Evolutionary conservation across 257 asterid genomes (phyloP).

Genomic region (Lavandula angustifolia): DNA sequence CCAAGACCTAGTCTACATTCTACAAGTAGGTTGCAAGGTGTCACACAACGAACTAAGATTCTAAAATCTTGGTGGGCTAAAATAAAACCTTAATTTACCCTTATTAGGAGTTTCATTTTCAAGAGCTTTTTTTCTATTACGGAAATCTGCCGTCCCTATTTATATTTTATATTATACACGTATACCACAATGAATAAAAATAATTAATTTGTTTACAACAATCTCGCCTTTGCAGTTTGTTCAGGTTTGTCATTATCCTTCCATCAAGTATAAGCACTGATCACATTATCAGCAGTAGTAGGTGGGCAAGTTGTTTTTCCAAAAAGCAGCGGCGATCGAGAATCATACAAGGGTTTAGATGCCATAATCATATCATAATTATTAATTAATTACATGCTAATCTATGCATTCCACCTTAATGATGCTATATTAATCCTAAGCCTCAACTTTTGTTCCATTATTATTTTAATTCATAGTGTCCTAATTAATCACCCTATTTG

Average conservation of each 20-base stretch:
- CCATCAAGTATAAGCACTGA: conserved; percentile 36
- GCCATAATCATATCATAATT: conserved; percentile 30
- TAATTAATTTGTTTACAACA: background rate
- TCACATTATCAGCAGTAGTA: conserved; percentile 45
- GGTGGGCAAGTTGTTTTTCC: conserved; percentile 47
- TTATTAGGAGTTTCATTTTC: conserved; percentile 3
- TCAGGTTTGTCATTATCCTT: conserved; percentile 51
- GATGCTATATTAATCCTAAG: conserved; percentile 16
- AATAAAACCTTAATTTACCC: conserved; percentile 22
- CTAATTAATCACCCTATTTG: background rate
- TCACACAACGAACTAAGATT: conserved; percentile 19
- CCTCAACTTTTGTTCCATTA: conserved; percentile 22
- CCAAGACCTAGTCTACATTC: conserved; percentile 19
- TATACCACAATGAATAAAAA: background rate
- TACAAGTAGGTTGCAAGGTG: conserved; percentile 18
- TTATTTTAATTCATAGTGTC: background rate
- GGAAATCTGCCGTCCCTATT: too few species aligned
- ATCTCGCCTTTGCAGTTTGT: conserved; percentile 23
- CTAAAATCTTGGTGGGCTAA: conserved; percentile 5
- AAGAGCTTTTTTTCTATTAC: background rate
- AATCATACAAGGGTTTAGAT: conserved; percentile 39
- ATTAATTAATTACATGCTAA: conserved; percentile 32
- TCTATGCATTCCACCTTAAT: conserved; percentile 32
- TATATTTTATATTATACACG: too few species aligned
- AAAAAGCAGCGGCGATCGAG: conserved; percentile 45